Base-by-base conservation (phyloP, 108 stramenopile species). In the Cyclotella distinguenda region DNA sequence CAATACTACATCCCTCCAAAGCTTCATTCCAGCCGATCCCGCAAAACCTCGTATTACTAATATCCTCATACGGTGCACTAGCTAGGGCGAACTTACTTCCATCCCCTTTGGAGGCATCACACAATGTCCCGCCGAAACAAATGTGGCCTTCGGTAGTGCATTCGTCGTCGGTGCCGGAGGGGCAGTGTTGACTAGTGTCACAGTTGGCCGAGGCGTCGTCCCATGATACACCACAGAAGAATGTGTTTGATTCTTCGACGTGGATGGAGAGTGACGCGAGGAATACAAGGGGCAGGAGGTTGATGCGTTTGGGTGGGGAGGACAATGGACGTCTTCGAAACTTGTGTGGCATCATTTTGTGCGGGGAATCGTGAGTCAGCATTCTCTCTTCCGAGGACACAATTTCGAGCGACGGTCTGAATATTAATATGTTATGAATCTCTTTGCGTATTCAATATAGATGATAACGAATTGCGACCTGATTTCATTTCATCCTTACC, bases 71-170 rank as follows among this genome's bases (percentile, higher is more conserved):
- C 1, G 55, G 56, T 23, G 65, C 55, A 52, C 65, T 59, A 0
- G 72, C 72, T 50, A 32, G 64, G 13, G 38, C 46, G 40, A 65
- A 73, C 50, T 50, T 51, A 36, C 49, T 61, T 0, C 72, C 72
- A 25, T 73, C 63, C 1, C 72, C 72, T 31, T 26, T 15, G 11
- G 44, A 49, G 19, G n/a, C n/a, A 43, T 73, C 64, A 13, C 72
- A 73, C 15, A 38, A 25, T 48, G 72, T 73, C 16, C 72, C 72
- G 15, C 72, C 72, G 16, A 65, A 73, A 31, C 72, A 73, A 22
- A 65, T 65, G 39, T 65, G 64, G 12, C 64, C 64, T n/a, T 40
- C 63, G 19, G 54, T 64, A 25, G 34, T 36, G 61, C 70, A 71
- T 45, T 71, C 70, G 23, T 62, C 52, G 60, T 71, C 70, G 7